Evolutionary conservation across 2,329 filamentous ascomycete species (phyloP), one percentile per base, ranked within the genome.

Genomic region (Leptographium procerum): DNA sequence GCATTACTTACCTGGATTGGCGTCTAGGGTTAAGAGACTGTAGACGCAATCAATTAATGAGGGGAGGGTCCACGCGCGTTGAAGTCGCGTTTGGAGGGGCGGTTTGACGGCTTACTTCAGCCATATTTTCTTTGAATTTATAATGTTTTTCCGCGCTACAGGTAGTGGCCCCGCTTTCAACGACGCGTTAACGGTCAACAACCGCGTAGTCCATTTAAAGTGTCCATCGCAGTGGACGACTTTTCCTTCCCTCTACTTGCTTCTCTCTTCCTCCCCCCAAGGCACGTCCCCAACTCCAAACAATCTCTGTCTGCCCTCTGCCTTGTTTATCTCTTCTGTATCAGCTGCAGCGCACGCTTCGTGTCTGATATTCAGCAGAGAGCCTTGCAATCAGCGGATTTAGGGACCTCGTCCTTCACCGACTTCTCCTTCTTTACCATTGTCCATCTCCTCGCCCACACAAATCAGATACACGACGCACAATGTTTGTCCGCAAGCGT

Each of bases 401-500:
- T 16, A 28, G 43, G 31, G 7, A 26, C 22, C 29, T n/a, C 11
- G 16, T 52, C 50, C 2, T 22, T 26, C 52, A 26, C 28, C 36
- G 33, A 19, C 50, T 8, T n/a, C 50, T 34, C 26, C 26, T 48
- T 9, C 43, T 19, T 51, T 28, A 29, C 31, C 50, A 8, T 34
- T 28, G 2, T 26, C 24, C 11, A 8, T 34, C 50, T 28, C 52
- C n/a, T 13, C 33, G 26, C n/a, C 26, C 34, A 29, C 29, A 40
- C 33, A 52, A n/a, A 55, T 36, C 36, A 45, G 45, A 52, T 54
- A 50, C 56, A 56, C 52, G 52, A 54, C 54, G 55, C 74, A 71
- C 67, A 67, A 84, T 84, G 81, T 84, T 79, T 70, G 81, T 84
- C 70, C 78, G 78, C 71, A 84, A 84, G 77, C 77, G 81, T 70